Evolutionary conservation across 2,329 filamentous ascomycete species (phyloP), one percentile per base, ranked within the genome.

Genomic region (Fusarium sarcochroum): DNA sequence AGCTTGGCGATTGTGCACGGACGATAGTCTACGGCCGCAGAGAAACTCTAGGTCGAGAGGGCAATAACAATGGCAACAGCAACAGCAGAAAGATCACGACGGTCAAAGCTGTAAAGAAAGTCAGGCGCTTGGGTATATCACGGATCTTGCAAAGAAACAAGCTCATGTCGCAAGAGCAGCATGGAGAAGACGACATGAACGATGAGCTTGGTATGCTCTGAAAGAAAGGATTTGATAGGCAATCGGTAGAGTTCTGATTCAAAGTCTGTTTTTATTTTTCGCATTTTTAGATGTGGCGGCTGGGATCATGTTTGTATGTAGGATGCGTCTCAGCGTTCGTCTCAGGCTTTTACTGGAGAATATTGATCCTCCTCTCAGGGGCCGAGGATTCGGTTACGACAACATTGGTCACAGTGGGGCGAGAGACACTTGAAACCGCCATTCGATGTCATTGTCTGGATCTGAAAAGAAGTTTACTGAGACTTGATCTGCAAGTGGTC

Each of bases 381-480:
- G 57, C 44, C 41, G 10, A 45, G n/a, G 54, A 52, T 27, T 41
- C 21, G 52, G 42, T 52, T 70, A 68, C 48, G 56, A 58, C 44
- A 69, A 50, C 60, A 66, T 70, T 54, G 63, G 63, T 52, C 40
- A 67, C 18, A 21, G 71, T 69, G 71, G 67, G 61, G 59, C 58
- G 8, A 15, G 56, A 64, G 65, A 51, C 66, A 70, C 66, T 72
- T 73, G 71, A 73, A 73, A 73, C 71, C 71, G 59, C 71, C 69
- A 62, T 69, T 51, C 47, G 52, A 58, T 68, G 58, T 61, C 58
- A 49, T 70, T 40, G 42, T 42, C 10, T 40, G 45, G 44, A 35
- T 45, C 41, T 37, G 41, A 18, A 55, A 69, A 63, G 42, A 63
- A 35, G 35, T 41, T 59, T 40, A 27, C 37, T 41, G 30, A 45